Conservation (phyloP, 106 monocot genomes). For the Allium cepa region DNA sequence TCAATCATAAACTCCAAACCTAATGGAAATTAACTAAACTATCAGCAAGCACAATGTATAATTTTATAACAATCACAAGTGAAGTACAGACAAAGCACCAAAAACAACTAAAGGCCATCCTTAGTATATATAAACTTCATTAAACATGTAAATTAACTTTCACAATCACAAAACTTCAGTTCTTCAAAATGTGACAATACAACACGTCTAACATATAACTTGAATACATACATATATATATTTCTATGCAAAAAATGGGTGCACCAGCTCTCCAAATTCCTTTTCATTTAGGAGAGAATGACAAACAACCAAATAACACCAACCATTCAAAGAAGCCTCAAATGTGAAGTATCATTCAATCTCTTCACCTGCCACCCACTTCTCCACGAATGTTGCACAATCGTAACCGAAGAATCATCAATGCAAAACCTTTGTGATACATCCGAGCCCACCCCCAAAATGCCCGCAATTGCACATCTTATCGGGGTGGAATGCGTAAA, state of each 20-base stretch:
- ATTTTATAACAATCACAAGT: no score
- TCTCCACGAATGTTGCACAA: constrained; percentile 62
- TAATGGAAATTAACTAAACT: no score
- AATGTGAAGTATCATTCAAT: constrained; percentile 92
- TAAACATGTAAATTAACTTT: no score
- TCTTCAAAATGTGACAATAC: no score
- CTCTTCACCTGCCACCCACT: constrained; percentile 90
- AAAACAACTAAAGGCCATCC: no score
- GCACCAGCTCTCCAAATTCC: background rate
- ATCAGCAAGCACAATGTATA: no score
- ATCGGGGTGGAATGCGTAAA: constrained; percentile 88
- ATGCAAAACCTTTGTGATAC: constrained; percentile 60
- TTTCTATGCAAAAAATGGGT: constrained; percentile 4
- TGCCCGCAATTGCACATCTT: constrained; percentile 68
- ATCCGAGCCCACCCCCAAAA: constrained; percentile 54
- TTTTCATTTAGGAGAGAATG: background rate
- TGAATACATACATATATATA: background rate
- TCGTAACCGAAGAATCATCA: constrained; percentile 89
- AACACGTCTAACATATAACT: no score
- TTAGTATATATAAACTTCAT: no score
- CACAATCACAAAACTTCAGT: no score
- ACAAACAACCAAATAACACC: background rate
- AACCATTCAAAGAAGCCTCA: constrained; percentile 74
- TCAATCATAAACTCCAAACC: no score
- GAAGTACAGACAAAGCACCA: no score